Evolutionary conservation across 208 protist species (phyloP).

Genomic region (Trypanosoma grayi): DNA sequence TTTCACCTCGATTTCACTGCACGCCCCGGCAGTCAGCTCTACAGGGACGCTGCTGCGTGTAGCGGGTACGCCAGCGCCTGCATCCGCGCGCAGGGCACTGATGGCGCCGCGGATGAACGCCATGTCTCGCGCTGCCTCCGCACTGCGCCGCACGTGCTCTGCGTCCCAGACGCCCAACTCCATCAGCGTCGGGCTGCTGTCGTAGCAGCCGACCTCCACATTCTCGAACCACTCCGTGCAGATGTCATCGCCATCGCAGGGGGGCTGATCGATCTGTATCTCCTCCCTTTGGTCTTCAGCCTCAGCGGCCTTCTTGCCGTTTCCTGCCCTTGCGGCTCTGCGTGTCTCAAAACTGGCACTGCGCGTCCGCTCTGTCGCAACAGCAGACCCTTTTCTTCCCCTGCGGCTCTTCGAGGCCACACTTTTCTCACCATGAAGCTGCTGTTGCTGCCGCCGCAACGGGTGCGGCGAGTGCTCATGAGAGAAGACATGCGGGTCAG

Average conservation of each 20-base stretch:
- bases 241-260: background rate
- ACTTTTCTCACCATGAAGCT: background rate
- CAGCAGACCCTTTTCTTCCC: background rate
- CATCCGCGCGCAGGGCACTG: background rate
- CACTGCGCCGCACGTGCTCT: background rate
- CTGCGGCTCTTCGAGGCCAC: background rate
- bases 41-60: background rate
- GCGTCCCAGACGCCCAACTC: conserved; percentile 14
- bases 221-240: background rate
- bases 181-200: conserved; percentile 9
- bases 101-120: background rate
- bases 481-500: background rate
- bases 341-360: background rate
- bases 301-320: background rate
- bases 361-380: background rate
- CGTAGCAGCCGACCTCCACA: background rate
- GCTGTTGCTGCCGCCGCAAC: background rate
- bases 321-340: background rate
- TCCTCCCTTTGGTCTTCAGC: background rate
- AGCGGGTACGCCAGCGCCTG: background rate
- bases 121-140: background rate
- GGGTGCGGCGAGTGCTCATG: background rate
- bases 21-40: background rate
- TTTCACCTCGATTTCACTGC: background rate
- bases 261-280: conserved; percentile 3